These are phyloP conservation scores for Circinella umbellata DNA, from an alignment of 371 early-diverging fungal genomes.

Conservation along the genomic window DNA sequence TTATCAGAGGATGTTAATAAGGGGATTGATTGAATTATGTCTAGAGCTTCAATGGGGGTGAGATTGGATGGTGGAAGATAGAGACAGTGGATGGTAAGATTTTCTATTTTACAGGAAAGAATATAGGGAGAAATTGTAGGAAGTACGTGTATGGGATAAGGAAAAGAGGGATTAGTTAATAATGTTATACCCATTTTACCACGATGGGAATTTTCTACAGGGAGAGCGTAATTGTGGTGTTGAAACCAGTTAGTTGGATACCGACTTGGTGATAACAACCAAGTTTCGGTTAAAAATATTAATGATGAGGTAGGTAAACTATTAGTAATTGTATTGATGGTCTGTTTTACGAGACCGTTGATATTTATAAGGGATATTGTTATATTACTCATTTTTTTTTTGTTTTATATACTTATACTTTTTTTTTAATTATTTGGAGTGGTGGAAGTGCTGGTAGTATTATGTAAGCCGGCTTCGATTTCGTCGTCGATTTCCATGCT, in stretches of 20 bases:
- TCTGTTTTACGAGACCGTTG: too few relatives aligned
- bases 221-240: slow-evolving; percentile 18
- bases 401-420: too few relatives aligned
- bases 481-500: too few relatives aligned
- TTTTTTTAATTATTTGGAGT: too few relatives aligned
- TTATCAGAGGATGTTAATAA: slow-evolving; percentile 8
- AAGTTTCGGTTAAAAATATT: not conserved
- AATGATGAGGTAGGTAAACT: too few relatives aligned
- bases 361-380: too few relatives aligned
- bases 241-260: slow-evolving; percentile 19
- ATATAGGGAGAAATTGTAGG: not conserved
- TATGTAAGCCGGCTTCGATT: too few relatives aligned
- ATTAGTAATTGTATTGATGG: too few relatives aligned
- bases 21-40: not conserved
- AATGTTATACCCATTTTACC: slow-evolving; percentile 16
- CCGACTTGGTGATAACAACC: not conserved
- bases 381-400: too few relatives aligned
- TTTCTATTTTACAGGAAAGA: slow-evolving; percentile 10
- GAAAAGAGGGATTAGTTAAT: slow-evolving; percentile 5
- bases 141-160: not conserved
- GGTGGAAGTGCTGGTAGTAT: too few relatives aligned
- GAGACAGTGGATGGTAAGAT: too few relatives aligned
- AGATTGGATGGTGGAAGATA: slow-evolving; percentile 11
- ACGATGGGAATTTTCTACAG: not conserved
- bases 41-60: slow-evolving; percentile 10